Evolutionary conservation across 164 flowering plant species (phyloP).

Genomic region (Echeveria elegans): DNA sequence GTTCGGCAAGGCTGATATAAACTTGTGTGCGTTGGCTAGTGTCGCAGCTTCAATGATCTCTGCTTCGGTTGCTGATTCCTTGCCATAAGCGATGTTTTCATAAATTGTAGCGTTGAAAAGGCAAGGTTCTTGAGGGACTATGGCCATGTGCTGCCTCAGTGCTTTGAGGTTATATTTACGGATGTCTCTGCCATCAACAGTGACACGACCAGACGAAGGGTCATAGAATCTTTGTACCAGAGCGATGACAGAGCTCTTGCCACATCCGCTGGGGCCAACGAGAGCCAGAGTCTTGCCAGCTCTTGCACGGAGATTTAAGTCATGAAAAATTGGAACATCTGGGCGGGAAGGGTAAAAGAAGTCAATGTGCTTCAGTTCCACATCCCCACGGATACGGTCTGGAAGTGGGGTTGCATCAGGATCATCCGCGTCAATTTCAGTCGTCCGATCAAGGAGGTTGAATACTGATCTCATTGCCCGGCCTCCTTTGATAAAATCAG

Average conservation of each 20-base stretch:
- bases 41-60: constrained; percentile 88
- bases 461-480: constrained; percentile 95
- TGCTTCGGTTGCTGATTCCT: constrained; percentile 65
- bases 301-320: constrained; percentile 73
- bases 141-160: constrained; percentile 61
- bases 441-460: constrained; percentile 79
- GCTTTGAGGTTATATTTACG: constrained; percentile 78
- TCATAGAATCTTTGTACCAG: constrained; percentile 82
- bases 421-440: constrained; percentile 94
- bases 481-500: constrained; percentile 95
- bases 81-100: constrained; percentile 88
- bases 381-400: constrained; percentile 77
- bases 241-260: constrained; percentile 85
- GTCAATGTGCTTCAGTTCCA: constrained; percentile 85
- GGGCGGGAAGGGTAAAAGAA: constrained; percentile 89
- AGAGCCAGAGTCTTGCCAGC: constrained; percentile 93
- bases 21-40: constrained; percentile 78
- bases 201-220: constrained; percentile 75
- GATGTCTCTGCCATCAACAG: constrained; percentile 86
- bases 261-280: constrained; percentile 96
- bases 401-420: constrained; percentile 54
- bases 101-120: constrained; percentile 71
- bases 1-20: constrained; percentile 76
- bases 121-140: constrained; percentile 92
- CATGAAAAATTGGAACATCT: constrained; percentile 62